These are phyloP conservation scores for Agapanthus africanus DNA, from an alignment of 106 monocot genomes.

Conservation along the genomic window DNA sequence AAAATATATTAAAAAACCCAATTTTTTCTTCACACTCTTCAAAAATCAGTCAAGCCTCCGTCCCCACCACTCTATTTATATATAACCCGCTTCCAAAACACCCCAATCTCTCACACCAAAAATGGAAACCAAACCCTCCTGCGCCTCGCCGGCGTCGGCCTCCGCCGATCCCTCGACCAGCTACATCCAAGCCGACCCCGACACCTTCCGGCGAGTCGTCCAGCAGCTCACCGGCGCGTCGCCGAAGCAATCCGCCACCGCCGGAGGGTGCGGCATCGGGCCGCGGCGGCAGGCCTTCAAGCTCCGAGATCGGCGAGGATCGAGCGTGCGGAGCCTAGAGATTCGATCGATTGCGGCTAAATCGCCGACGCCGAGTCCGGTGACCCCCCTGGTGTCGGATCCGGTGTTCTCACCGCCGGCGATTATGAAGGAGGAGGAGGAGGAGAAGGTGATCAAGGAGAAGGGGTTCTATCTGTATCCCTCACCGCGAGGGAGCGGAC, in stretches of 20 bases:
- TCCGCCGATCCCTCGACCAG: conserved; percentile 30
- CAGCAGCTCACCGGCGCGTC: conserved; percentile 46
- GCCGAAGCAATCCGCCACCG: conserved; percentile 2
- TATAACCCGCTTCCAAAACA: no score
- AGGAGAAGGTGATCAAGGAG: no score
- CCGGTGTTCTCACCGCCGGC: conserved; percentile 26
- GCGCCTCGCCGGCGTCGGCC: conserved; percentile 3
- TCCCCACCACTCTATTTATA: no score
- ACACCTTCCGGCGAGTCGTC: conserved; percentile 38
- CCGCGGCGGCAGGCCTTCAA: conserved; percentile 30
- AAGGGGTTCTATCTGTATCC: conserved; percentile 38
- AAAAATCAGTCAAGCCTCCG: no score
- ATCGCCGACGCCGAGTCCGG: conserved; percentile 27
- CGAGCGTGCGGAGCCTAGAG: conserved; percentile 25
- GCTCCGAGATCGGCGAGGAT: conserved; percentile 31
- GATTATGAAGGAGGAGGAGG: neutral
- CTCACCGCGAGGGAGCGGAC: conserved; percentile 22
- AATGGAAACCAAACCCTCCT: neutral
- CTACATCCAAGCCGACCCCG: conserved; percentile 46
- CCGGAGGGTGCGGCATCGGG: conserved; percentile 16
- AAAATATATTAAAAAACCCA: no score
- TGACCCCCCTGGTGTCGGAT: conserved; percentile 20
- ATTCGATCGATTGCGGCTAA: conserved; percentile 13
- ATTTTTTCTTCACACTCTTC: no score
- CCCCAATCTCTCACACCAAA: no score